Evolutionary conservation across 1,139 yeast species (phyloP), one percentile per base, ranked within the genome.

Genomic region (Pneumocystis murina): DNA sequence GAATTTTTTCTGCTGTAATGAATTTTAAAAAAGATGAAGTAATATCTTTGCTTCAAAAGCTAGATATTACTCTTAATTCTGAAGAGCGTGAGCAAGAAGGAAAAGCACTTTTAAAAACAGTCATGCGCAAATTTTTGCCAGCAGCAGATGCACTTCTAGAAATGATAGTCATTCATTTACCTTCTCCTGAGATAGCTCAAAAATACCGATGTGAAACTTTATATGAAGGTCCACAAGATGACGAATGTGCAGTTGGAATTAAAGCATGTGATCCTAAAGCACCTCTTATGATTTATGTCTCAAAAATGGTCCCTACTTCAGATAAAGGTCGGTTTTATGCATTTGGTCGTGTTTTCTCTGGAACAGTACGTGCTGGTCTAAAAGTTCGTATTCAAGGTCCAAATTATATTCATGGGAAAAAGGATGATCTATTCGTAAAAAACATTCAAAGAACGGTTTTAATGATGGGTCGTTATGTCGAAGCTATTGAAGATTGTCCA

Each of bases 291-390:
- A 85, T 92, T 79, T 92, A 92, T 90, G 92, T 92, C 77, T 92
- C 98, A 82, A 92, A 92, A 96, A 92, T 92, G 98, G 97, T 92
- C 74, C 98, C 98, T 80, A 92, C 98, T 77, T 91, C 97, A 74
- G 98, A 92, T 81, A 92, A 91, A 85, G 98, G 98, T 86, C 91
- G 98, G 84, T 92, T 92, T 96, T 92, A 90, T 86, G 98, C 98
- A 77, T 92, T 92, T 83, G 98, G 98, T 81, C 94, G 98, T 85
- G 97, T 92, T 79, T 92, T 92, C 84, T 87, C 97, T 74, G 98
- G 98, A 90, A 92, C 97, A 76, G 97, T 92, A 76, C 87, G 81
- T 79, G 88, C 97, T 75, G 98, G 98, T 82, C 91, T 86, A 85
- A 92, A 92, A 88, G 96, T 92, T 77, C 88, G 98, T 84, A 92